phyloP scores from a whole-genome alignment of 768 basidiomycete species.

The Lactarius sp. region DNA sequence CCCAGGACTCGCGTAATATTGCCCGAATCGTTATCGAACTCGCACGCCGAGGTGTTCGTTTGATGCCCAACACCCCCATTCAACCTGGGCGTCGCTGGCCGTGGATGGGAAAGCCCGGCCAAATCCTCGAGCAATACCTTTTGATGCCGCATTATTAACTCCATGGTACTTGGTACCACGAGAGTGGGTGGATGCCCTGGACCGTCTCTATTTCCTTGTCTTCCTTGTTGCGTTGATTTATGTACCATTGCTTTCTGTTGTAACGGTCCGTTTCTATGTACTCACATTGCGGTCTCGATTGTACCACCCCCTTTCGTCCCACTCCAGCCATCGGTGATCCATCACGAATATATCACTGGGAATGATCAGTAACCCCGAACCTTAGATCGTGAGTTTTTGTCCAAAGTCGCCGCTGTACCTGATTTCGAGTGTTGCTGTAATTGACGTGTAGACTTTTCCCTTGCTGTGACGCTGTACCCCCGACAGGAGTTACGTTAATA shows the following conservation, averaged over 20 bases:
- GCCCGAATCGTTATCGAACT: conserved; percentile 76
- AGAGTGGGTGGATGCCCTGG: background rate
- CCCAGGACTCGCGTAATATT: conserved; percentile 88
- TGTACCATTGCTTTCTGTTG: background rate
- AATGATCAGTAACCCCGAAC: background rate
- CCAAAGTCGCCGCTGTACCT: background rate
- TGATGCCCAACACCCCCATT: conserved; percentile 72
- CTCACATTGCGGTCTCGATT: background rate
- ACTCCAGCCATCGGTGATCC: conserved; percentile 15
- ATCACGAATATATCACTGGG: background rate
- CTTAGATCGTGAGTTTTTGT: background rate
- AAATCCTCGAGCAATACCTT: conserved; percentile 50
- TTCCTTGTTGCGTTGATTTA: background rate
- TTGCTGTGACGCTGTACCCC: no score
- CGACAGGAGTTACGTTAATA: background rate
- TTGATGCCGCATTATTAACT: conserved; percentile 1
- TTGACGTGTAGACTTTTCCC: no score
- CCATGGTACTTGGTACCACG: background rate
- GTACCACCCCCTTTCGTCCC: conserved; percentile 10
- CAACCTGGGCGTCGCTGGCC: conserved; percentile 63
- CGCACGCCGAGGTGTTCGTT: conserved; percentile 56
- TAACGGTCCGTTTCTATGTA: background rate
- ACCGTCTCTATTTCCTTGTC: no score
- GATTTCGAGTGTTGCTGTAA: no score
- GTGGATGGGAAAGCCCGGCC: conserved; percentile 81